Conservation (phyloP, 2,329 filamentous ascomycete genomes). For the Hypoxylon sp. region DNA sequence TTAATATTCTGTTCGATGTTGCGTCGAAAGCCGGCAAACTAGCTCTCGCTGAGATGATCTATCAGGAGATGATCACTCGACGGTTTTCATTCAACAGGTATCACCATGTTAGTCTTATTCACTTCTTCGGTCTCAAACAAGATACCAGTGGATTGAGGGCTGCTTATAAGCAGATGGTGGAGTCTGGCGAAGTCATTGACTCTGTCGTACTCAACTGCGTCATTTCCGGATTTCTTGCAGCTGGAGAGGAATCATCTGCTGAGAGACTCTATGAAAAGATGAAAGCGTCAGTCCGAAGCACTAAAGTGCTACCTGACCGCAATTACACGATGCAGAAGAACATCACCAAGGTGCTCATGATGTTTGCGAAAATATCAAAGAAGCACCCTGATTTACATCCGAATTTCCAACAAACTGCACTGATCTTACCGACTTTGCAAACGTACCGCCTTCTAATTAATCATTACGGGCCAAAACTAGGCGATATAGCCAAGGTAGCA, state of each 20-base stretch:
- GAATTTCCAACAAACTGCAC: constrained; percentile 72
- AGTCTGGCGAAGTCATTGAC: constrained; percentile 88
- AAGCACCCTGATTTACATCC: constrained; percentile 68
- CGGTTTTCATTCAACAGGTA: constrained; percentile 80
- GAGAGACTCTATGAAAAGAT: constrained; percentile 87
- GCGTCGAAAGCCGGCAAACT: constrained; percentile 90
- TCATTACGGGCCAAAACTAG: constrained; percentile 77
- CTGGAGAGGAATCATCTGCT: constrained; percentile 82
- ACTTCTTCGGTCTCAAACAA: constrained; percentile 82
- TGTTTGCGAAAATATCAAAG: constrained; percentile 69
- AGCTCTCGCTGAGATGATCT: constrained; percentile 84
- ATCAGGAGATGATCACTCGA: constrained; percentile 82
- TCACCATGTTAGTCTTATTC: constrained; percentile 85
- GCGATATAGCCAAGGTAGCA: constrained; percentile 79
- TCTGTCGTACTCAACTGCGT: constrained; percentile 89
- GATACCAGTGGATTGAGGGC: constrained; percentile 81
- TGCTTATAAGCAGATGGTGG: constrained; percentile 87
- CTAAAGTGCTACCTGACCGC: constrained; percentile 59
- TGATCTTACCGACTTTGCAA: constrained; percentile 79
- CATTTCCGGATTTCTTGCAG: constrained; percentile 81
- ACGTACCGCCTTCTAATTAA: constrained; percentile 87
- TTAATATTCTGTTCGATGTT: constrained; percentile 92
- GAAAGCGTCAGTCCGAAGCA: constrained; percentile 72
- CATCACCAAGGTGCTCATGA: constrained; percentile 70
- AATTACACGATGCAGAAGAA: constrained; percentile 64